Percentiles rank a stretch among this genome's conserved stretches.
These are phyloP conservation scores for Fusarium sp. DNA, from an alignment of 2,329 filamentous ascomycete genomes.

Conservation along the genomic window DNA sequence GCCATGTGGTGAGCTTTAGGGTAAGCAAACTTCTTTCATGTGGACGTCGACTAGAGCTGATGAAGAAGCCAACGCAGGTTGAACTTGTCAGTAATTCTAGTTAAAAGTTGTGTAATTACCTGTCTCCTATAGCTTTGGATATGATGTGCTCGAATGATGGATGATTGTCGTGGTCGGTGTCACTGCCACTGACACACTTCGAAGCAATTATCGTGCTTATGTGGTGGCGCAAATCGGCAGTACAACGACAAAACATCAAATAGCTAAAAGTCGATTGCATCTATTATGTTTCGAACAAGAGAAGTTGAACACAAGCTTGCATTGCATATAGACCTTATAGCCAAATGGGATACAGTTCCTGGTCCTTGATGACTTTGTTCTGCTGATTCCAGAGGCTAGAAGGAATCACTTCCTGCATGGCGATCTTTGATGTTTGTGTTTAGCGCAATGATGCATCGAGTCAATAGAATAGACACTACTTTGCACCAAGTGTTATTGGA, in stretches of 20 bases:
- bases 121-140: rapidly evolving
- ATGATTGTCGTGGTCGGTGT: neutral
- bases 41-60: neutral
- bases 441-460: rapidly evolving
- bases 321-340: neutral
- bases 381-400: no score
- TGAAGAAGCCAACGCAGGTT: neutral
- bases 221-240: no score
- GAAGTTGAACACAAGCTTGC: no score
- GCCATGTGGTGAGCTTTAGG: neutral
- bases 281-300: no score
- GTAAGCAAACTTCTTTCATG: neutral
- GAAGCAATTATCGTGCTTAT: no score
- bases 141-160: rapidly evolving
- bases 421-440: neutral
- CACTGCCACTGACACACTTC: no score
- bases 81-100: neutral
- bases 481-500: neutral
- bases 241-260: no score
- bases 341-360: no score
- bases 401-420: no score
- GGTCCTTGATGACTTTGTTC: no score
- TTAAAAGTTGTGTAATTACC: neutral
- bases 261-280: no score
- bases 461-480: neutral